Evolutionary conservation across 164 flowering plant species (phyloP), one percentile per base, ranked within the genome.

Genomic region (Berberis thunbergii): DNA sequence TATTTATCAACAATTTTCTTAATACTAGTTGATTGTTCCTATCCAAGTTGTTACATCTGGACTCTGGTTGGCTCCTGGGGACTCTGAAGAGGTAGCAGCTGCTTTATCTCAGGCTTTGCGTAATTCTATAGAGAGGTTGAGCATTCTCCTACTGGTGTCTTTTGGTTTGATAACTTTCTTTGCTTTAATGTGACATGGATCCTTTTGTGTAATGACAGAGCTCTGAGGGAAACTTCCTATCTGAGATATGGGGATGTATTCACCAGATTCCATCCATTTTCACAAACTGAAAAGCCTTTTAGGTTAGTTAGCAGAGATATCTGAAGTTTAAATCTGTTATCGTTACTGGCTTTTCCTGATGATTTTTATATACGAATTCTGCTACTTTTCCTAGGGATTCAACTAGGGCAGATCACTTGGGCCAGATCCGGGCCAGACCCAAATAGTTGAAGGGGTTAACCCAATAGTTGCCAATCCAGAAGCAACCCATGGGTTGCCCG

Each of bases 31-130:
- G 6, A 39, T 60, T 40, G 2, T 41, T 57, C 62, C 43, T 40
- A 48, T 53, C 6, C 41, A 45, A 94, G 99, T 87, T 78, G 84
- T 86, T 76, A 86, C 86, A 64, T 79, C 86, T 77, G 99, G 99
- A 70, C 69, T 85, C 44, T 94, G 99, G 99, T 69, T 83, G 69
- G 88, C 99, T 69, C 99, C 99, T 72, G 99, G 99, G 57, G 97
- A 91, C 68, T 94, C 97, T 4, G 97, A 91, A 80, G 99, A 94
- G 74, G 86, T 91, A 76, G 87, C 93, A 43, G 74, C 79, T 74
- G 99, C 99, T 74, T 69, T 94, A 56, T 88, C 97, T 65, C 99
- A 94, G 76, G 90, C 97, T 66, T 67, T 94, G 55, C 77, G 91
- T 69, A 91, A 89, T 79, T 66, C 92, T 64, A 81, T 94, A 52